Conservation (phyloP, 106 monocot genomes). For the Platanthera guangdongensis region DNA sequence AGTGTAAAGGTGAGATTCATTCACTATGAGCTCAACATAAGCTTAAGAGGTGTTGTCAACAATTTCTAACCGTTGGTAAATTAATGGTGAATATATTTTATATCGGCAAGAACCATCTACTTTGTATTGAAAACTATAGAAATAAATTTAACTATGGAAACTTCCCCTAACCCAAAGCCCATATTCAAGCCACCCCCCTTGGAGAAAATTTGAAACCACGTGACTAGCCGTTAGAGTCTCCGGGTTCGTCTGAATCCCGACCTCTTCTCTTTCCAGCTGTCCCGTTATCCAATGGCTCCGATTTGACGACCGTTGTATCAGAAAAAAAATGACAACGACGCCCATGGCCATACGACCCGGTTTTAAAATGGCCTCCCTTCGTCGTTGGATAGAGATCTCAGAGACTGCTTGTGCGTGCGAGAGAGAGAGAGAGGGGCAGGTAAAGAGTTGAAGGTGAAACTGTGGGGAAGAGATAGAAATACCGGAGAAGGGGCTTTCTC, state of each 20-base stretch:
- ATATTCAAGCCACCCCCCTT: background rate
- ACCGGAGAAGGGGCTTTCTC: background rate
- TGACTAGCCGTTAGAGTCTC: slow-evolving; percentile 9
- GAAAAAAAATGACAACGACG: background rate
- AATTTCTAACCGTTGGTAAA: no score
- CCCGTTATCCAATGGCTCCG: background rate
- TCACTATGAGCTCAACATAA: background rate
- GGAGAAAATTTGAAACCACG: slow-evolving; percentile 7
- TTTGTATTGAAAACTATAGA: background rate
- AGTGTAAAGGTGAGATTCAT: no score
- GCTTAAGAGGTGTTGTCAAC: background rate
- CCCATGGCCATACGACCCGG: background rate
- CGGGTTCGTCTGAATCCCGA: background rate
- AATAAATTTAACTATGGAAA: slow-evolving; percentile 2
- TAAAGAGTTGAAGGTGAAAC: background rate
- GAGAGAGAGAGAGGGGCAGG: background rate
- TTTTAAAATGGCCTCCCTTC: background rate
- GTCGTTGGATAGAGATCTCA: background rate
- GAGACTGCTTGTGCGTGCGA: background rate
- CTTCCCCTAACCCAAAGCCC: background rate
- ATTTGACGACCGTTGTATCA: slow-evolving; percentile 7
- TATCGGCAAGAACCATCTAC: background rate
- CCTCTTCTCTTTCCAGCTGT: slow-evolving; percentile 4
- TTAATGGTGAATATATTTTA: no score
- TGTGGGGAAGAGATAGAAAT: background rate